Evolutionary conservation across 768 basidiomycete species (phyloP).

Genomic region (Tephrocybe sp.): DNA sequence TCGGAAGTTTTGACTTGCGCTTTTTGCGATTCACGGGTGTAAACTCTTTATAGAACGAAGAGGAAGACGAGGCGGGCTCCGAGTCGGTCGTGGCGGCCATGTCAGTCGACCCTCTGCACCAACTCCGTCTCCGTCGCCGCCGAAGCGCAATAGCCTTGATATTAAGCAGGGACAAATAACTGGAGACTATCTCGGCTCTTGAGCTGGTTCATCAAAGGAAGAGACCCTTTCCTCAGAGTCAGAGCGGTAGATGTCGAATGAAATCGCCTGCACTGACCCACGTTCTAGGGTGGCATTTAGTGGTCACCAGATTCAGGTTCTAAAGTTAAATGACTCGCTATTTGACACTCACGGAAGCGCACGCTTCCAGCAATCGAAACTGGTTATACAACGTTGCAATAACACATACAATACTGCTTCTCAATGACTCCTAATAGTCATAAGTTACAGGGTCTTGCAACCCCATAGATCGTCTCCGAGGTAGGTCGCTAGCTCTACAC

Average conservation of each 20-base stretch:
- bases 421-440: slow-evolving; percentile 4
- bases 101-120: background rate
- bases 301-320: background rate
- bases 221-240: slow-evolving; percentile 3
- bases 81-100: slow-evolving; percentile 16
- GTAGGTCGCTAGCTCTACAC: slow-evolving; percentile 82
- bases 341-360: slow-evolving; percentile 1
- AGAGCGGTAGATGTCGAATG: background rate
- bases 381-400: background rate
- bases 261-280: slow-evolving; percentile 1
- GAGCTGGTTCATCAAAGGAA: slow-evolving; percentile 24
- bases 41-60: slow-evolving; percentile 51
- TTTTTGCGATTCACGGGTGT: slow-evolving; percentile 53
- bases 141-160: background rate
- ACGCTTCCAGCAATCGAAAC: background rate
- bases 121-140: background rate
- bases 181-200: background rate
- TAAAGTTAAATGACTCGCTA: background rate
- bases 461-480: slow-evolving; percentile 90
- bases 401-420: background rate
- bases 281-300: slow-evolving; percentile 20
- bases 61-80: slow-evolving; percentile 15
- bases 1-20: slow-evolving; percentile 37
- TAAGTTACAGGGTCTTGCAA: slow-evolving; percentile 53
- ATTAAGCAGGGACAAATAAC: slow-evolving; percentile 13